Percentiles rank a stretch among this genome's conserved stretches.
These are phyloP conservation scores for Lachancea fermentati DNA, from an alignment of 805 yeast genomes.

Conservation along the genomic window DNA sequence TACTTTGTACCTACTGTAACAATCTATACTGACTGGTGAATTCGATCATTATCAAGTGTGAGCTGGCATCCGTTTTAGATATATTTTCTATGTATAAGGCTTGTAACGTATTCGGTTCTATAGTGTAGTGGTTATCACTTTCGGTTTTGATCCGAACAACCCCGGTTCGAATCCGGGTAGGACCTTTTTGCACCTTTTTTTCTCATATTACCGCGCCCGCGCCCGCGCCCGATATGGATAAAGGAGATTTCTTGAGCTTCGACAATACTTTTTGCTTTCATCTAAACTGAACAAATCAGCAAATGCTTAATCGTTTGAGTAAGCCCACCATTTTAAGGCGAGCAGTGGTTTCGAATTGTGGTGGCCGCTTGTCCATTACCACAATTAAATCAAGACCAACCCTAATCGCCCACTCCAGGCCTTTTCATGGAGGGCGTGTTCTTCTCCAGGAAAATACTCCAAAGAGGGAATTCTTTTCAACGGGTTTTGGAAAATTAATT, in stretches of 20 bases:
- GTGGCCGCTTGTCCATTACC: neutral
- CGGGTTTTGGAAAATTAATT: slow-evolving; percentile 30
- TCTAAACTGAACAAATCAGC: neutral
- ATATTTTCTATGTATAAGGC: no score
- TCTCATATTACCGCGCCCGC: neutral
- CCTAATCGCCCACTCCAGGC: neutral
- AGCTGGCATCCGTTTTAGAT: no score
- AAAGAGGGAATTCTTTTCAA: slow-evolving; percentile 1
- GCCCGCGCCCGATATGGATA: neutral
- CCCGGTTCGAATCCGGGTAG: slow-evolving; percentile 41
- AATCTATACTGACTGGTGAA: no score
- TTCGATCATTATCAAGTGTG: no score
- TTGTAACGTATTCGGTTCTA: no score
- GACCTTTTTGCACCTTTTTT: slow-evolving; percentile 8
- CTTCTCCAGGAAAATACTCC: neutral
- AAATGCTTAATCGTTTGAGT: slow-evolving; percentile 6
- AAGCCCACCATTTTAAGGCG: neutral
- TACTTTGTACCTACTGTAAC: no score
- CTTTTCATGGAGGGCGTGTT: neutral
- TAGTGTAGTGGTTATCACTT: slow-evolving; percentile 45
- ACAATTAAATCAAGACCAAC: neutral
- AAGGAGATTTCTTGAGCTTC: neutral
- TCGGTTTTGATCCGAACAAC: slow-evolving; percentile 48
- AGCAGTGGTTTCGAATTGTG: slow-evolving; percentile 1
- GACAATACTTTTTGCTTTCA: neutral